phyloP scores from a whole-genome alignment of 139 green algal species.

The Auxenochlorella protothecoides region DNA sequence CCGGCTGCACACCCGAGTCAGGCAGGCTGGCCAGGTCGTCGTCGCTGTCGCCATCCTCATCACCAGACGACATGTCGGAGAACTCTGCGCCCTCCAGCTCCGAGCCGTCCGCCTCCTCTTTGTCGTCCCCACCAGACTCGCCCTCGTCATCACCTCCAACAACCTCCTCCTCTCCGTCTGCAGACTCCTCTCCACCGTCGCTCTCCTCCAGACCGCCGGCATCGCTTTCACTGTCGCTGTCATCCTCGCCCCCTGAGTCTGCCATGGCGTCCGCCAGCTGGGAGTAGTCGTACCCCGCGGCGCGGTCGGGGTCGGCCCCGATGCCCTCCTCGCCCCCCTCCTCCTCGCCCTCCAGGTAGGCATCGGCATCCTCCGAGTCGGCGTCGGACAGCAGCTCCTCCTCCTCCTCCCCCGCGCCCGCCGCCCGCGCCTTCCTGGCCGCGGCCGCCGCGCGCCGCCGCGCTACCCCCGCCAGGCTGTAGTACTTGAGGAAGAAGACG shows the following conservation, averaged over 20 bases:
- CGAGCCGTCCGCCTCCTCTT: background rate
- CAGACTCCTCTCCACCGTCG: background rate
- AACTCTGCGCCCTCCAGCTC: background rate
- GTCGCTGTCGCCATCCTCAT: slow-evolving; percentile 9
- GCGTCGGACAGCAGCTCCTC: background rate
- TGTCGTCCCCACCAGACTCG: background rate
- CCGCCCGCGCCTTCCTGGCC: slow-evolving; percentile 8
- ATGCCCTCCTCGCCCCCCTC: slow-evolving; percentile 4
- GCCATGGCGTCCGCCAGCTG: slow-evolving; percentile 42
- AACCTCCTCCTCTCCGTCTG: background rate
- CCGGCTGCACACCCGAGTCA: slow-evolving; percentile 1
- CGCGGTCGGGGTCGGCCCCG: background rate
- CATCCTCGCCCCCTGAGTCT: background rate
- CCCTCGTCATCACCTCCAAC: background rate
- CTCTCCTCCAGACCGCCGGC: background rate
- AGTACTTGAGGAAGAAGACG: slow-evolving; percentile 79
- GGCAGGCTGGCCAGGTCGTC: background rate
- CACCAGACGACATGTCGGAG: slow-evolving; percentile 4
- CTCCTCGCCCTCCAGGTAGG: slow-evolving; percentile 2
- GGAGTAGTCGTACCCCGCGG: slow-evolving; percentile 43
- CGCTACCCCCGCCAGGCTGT: slow-evolving; percentile 10
- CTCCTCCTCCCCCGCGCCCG: slow-evolving; percentile 14
- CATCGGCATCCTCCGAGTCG: slow-evolving; percentile 6
- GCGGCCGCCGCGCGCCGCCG: background rate
- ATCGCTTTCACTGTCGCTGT: background rate